phyloP scores from a whole-genome alignment of 1,284 basidiomycete genomes.

The Malassezia sp. region DNA sequence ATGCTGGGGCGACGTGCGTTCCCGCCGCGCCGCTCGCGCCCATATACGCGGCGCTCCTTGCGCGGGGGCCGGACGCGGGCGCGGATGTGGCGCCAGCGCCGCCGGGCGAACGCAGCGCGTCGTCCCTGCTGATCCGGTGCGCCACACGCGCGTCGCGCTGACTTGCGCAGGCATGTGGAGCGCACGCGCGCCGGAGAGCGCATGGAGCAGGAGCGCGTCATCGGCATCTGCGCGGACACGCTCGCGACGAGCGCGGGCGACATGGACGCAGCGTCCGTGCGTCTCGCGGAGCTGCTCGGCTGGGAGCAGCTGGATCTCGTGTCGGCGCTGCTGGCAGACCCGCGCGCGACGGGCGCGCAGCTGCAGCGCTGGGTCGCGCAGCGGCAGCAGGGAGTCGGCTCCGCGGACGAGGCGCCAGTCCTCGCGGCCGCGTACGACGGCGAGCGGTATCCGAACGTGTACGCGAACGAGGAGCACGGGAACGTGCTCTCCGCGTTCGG shows the following conservation, averaged over 20 bases:
- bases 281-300: slow-evolving; percentile 71
- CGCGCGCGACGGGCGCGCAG: slow-evolving; percentile 17
- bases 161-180: slow-evolving; percentile 9
- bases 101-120: background rate
- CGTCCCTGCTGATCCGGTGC: slow-evolving; percentile 1
- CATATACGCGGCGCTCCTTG: background rate
- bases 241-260: background rate
- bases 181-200: background rate
- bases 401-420: slow-evolving; percentile 52
- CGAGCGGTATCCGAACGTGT: slow-evolving; percentile 69
- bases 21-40: background rate
- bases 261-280: slow-evolving; percentile 62
- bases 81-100: background rate
- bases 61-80: too few species aligned
- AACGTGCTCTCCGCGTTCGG: slow-evolving; percentile 63
- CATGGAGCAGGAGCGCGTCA: background rate
- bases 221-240: background rate
- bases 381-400: slow-evolving; percentile 56
- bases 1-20: too few species aligned
- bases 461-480: slow-evolving; percentile 61
- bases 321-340: slow-evolving; percentile 38
- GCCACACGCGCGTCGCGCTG: too few species aligned
- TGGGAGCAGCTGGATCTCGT: slow-evolving; percentile 64
- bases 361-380: slow-evolving; percentile 49
- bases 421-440: slow-evolving; percentile 62